phyloP scores from a whole-genome alignment of 1,284 basidiomycete species.

The Porogramme epimiltina region DNA sequence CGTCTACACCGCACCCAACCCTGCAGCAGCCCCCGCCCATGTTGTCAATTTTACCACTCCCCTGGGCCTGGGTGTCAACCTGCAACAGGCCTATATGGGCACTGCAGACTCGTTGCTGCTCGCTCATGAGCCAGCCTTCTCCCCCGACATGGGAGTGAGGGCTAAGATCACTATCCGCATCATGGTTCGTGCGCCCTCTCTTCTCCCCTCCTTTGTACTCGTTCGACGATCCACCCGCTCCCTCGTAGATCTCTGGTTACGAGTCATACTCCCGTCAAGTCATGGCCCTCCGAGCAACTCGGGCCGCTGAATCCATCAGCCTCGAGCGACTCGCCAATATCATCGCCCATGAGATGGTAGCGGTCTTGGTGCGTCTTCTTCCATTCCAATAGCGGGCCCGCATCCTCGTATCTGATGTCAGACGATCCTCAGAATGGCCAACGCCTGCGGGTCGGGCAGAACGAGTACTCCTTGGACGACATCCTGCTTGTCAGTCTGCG shows the following conservation, averaged over 20 bases:
- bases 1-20: neutral
- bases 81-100: neutral
- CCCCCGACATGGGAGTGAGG: neutral
- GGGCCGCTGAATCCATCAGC: neutral
- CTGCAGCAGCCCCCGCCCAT: neutral
- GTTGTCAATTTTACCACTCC: neutral
- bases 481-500: neutral
- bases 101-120: neutral
- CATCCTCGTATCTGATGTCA: no score
- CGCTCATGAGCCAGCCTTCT: slow-evolving; percentile 3
- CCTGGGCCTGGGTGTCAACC: neutral
- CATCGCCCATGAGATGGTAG: slow-evolving; percentile 1
- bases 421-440: neutral
- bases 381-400: no score
- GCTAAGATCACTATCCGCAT: slow-evolving; percentile 12
- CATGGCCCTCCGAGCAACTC: slow-evolving; percentile 6
- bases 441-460: neutral
- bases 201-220: neutral
- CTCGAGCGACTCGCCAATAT: slow-evolving; percentile 1
- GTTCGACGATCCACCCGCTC: neutral
- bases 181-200: neutral
- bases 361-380: neutral
- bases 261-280: slow-evolving; percentile 1
- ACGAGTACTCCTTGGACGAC: neutral
- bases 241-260: neutral